Conservation (phyloP, 2,329 filamentous ascomycete genomes). For the Penicillium sumatraense region DNA sequence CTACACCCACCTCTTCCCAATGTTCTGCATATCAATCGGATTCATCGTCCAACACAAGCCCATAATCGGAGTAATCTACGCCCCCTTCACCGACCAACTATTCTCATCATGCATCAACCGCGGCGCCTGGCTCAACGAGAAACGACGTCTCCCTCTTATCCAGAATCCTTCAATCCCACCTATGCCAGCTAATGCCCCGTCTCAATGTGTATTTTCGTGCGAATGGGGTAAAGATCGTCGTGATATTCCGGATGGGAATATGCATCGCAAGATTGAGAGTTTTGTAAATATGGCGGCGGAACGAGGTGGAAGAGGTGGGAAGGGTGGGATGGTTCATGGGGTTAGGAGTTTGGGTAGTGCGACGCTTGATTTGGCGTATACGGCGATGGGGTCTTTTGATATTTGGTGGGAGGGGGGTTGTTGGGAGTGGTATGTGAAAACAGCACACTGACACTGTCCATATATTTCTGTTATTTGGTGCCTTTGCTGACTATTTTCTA, state of each 20-base stretch:
- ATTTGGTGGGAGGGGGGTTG: constrained; percentile 85
- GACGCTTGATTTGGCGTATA: constrained; percentile 74
- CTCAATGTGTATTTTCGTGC: constrained; percentile 72
- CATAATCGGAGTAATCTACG: constrained; percentile 72
- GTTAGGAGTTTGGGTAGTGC: constrained; percentile 74
- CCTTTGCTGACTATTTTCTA: constrained; percentile 4
- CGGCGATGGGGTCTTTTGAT: constrained; percentile 75
- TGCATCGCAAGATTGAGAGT: constrained; percentile 73
- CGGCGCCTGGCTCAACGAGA: constrained; percentile 73
- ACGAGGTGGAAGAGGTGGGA: constrained; percentile 63
- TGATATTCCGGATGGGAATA: constrained; percentile 68
- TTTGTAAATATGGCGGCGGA: constrained; percentile 78
- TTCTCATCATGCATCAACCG: constrained; percentile 70
- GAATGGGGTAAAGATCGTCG: constrained; percentile 80
- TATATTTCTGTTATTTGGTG: background rate
- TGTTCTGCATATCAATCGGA: constrained; percentile 80
- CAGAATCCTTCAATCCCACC: constrained; percentile 64
- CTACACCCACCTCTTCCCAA: constrained; percentile 78
- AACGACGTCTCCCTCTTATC: constrained; percentile 65
- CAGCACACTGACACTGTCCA: background rate
- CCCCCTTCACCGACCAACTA: constrained; percentile 70
- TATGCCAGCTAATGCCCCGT: constrained; percentile 67
- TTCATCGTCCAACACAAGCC: constrained; percentile 66
- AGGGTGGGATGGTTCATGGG: constrained; percentile 79
- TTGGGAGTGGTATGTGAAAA: constrained; percentile 70